Evolutionary conservation across 148 eudicot genomes (phyloP).

Genomic region (Diospyros kaki): DNA sequence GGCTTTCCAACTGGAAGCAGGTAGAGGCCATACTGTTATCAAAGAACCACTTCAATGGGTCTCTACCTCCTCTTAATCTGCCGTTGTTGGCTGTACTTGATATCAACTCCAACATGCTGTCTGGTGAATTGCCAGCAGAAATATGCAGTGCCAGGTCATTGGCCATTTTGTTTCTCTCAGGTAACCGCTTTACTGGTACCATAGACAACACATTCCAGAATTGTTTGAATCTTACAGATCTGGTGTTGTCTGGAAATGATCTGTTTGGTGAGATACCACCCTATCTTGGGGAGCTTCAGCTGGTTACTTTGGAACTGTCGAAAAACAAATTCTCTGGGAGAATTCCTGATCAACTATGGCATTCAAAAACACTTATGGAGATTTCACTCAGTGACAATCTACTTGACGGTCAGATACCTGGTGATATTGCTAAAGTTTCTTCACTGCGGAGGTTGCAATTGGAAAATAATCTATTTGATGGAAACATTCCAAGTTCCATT

Average conservation of each 20-base stretch:
- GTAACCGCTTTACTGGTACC: conserved; percentile 67
- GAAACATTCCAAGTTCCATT: conserved; percentile 63
- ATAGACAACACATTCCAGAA: conserved; percentile 50
- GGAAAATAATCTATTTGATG: conserved; percentile 63
- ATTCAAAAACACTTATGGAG: conserved; percentile 71
- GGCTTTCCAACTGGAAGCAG: conserved; percentile 76
- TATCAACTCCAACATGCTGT: conserved; percentile 56
- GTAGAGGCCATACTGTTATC: conserved; percentile 49
- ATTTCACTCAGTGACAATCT: conserved; percentile 53
- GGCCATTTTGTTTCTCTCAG: conserved; percentile 39
- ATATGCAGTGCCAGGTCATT: conserved; percentile 50
- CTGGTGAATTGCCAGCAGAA: conserved; percentile 60
- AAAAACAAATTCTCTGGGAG: conserved; percentile 61
- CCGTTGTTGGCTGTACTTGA: conserved; percentile 49
- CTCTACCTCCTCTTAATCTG: conserved; percentile 59
- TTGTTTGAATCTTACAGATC: conserved; percentile 47
- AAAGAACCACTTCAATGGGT: conserved; percentile 52
- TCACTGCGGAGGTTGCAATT: conserved; percentile 67
- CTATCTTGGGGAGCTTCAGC: conserved; percentile 67
- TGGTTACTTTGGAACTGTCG: conserved; percentile 59
- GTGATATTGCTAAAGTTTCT: conserved; percentile 32
- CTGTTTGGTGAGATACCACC: conserved; percentile 73
- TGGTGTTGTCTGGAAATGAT: conserved; percentile 62
- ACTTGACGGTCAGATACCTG: conserved; percentile 58
- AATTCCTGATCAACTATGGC: conserved; percentile 67